These are phyloP conservation scores for Buxus sempervirens DNA, from an alignment of 164 flowering plant species.

Conservation along the genomic window DNA sequence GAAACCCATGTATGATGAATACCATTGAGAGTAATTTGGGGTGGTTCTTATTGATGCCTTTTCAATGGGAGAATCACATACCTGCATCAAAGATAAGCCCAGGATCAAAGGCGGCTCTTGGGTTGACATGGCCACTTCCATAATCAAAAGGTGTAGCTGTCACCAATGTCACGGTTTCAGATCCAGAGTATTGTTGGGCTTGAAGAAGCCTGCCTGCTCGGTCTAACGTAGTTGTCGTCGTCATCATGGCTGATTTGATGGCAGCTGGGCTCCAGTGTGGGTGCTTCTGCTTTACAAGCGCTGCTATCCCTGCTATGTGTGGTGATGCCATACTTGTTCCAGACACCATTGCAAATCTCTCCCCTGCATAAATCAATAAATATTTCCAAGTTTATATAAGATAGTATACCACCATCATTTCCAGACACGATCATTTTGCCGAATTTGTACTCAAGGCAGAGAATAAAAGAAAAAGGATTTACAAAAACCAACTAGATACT, in stretches of 20 bases:
- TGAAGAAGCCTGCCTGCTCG: constrained; percentile 77
- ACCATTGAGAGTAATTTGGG: not conserved
- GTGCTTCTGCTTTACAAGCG: constrained; percentile 91
- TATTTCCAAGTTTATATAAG: not conserved
- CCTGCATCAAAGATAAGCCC: constrained; percentile 96
- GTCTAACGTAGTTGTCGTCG: constrained; percentile 72
- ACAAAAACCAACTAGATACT: constrained; percentile 3
- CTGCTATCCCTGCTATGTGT: constrained; percentile 96
- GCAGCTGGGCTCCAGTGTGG: constrained; percentile 95
- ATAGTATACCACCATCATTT: not conserved
- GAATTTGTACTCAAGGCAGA: not conserved
- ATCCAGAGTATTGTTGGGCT: constrained; percentile 85
- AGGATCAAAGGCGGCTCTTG: constrained; percentile 90
- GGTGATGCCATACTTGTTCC: constrained; percentile 99
- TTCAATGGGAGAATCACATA: constrained; percentile 10
- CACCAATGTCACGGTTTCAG: constrained; percentile 59
- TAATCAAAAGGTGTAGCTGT: constrained; percentile 90
- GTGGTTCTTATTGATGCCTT: not conserved
- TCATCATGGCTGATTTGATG: constrained; percentile 94
- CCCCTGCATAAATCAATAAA: constrained; percentile 53
- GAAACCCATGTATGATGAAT: not conserved
- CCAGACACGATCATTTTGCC: not conserved
- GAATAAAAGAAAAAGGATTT: not conserved
- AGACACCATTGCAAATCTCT: constrained; percentile 89
- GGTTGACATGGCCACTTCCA: constrained; percentile 94